phyloP scores from a whole-genome alignment of 2,329 filamentous ascomycete species.

The Malbranchea cinnamomea region DNA sequence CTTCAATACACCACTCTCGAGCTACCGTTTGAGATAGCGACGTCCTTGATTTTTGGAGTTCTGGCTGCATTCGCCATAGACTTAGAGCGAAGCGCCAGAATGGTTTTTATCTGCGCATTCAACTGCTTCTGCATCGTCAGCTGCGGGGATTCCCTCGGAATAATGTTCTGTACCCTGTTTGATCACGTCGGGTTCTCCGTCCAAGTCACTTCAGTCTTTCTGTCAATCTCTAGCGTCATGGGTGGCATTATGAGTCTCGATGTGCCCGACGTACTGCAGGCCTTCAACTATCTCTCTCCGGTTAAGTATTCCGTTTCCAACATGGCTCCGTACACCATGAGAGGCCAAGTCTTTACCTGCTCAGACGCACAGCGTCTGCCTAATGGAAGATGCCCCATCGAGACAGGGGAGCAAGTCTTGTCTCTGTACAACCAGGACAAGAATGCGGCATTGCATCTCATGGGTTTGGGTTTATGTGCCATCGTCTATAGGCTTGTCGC shows the following conservation, averaged over 20 bases:
- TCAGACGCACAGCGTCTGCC: constrained; percentile 43
- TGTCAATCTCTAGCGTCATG: constrained; percentile 58
- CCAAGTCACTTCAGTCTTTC: constrained; percentile 53
- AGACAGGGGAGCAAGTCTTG: constrained; percentile 52
- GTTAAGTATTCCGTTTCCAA: constrained; percentile 55
- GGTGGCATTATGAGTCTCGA: constrained; percentile 55
- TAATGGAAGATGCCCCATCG: constrained; percentile 48
- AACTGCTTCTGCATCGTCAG: constrained; percentile 58
- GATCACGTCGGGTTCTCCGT: constrained; percentile 61
- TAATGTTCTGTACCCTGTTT: constrained; percentile 68
- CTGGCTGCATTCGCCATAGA: constrained; percentile 51
- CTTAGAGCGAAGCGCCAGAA: constrained; percentile 44
- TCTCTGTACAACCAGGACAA: constrained; percentile 51
- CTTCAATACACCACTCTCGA: constrained; percentile 56
- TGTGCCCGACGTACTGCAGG: constrained; percentile 50
- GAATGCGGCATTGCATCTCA: constrained; percentile 45
- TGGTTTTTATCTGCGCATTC: constrained; percentile 54
- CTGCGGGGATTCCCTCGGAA: constrained; percentile 61
- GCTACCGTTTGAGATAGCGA: constrained; percentile 54
- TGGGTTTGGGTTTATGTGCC: constrained; percentile 47
- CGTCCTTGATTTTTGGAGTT: constrained; percentile 50
- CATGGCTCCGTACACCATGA: constrained; percentile 50
- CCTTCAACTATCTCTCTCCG: constrained; percentile 56
- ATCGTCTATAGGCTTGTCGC: constrained; percentile 49
- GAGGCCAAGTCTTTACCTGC: constrained; percentile 49